Evolutionary conservation across 257 asterid species (phyloP).

Genomic region (Solanum ahanhuiri): DNA sequence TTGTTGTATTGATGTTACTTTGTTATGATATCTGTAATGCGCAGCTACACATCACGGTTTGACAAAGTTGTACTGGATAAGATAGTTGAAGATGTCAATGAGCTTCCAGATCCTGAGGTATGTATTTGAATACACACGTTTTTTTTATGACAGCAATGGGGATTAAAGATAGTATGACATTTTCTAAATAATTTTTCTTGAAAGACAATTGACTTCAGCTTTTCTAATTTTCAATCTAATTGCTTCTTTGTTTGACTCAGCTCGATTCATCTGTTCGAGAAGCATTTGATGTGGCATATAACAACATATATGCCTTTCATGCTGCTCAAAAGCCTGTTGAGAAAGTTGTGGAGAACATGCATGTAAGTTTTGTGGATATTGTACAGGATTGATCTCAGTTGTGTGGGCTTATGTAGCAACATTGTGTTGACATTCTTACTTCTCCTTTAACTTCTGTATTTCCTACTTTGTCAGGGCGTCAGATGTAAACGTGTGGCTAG

Average conservation of each 20-base stretch:
- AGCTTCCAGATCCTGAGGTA: slow-evolving; percentile 90
- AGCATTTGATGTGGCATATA: slow-evolving; percentile 95
- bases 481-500: slow-evolving; percentile 91
- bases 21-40: background rate
- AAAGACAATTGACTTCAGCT: background rate
- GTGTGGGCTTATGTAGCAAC: background rate
- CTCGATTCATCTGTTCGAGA: slow-evolving; percentile 72
- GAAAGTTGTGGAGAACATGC: slow-evolving; percentile 77
- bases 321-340: slow-evolving; percentile 83
- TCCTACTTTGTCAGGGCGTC: slow-evolving; percentile 59
- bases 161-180: background rate
- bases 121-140: background rate
- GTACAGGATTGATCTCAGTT: background rate
- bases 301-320: slow-evolving; percentile 81
- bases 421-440: background rate
- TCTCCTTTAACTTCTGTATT: slow-evolving; percentile 2
- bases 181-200: background rate
- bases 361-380: slow-evolving; percentile 31
- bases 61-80: slow-evolving; percentile 75
- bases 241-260: slow-evolving; percentile 22
- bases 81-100: slow-evolving; percentile 60
- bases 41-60: slow-evolving; percentile 68
- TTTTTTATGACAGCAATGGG: background rate
- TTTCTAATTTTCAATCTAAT: background rate
- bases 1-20: background rate